A percentile compares a stretch with the other conserved stretches of the same genome.
Conservation (phyloP, 1,139 yeast species). For the Kluyveromyces sp. region DNA sequence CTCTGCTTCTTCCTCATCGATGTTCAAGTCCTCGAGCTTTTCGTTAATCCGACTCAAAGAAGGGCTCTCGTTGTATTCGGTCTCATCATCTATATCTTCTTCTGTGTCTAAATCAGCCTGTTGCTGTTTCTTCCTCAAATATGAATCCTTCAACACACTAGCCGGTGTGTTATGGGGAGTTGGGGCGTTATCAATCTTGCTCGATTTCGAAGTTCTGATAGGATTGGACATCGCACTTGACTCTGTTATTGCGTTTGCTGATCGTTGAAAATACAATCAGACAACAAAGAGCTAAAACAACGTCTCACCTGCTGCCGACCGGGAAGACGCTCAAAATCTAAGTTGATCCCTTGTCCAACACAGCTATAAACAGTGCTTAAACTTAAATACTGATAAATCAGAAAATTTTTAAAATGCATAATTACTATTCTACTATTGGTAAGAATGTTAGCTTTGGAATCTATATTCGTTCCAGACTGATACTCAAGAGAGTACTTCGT, state of each 20-base stretch:
- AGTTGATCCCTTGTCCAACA: too few species aligned
- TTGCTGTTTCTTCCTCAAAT: slow-evolving; percentile 50
- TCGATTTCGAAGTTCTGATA: slow-evolving; percentile 26
- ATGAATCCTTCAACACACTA: slow-evolving; percentile 64
- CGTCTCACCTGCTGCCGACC: too few species aligned
- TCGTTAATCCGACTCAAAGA: slow-evolving; percentile 57
- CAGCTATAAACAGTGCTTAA: too few species aligned
- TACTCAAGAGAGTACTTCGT: too few species aligned
- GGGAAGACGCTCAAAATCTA: too few species aligned
- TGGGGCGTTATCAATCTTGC: slow-evolving; percentile 77
- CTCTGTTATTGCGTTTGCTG: too few species aligned
- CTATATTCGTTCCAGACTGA: too few species aligned
- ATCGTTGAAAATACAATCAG: too few species aligned
- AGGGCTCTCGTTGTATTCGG: slow-evolving; percentile 45
- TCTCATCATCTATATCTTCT: slow-evolving; percentile 57
- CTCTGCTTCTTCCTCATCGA: slow-evolving; percentile 58
- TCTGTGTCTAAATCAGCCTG: slow-evolving; percentile 31
- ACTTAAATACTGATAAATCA: not conserved
- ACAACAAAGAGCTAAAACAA: too few species aligned
- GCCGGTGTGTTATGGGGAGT: slow-evolving; percentile 99
- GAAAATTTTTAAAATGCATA: not conserved
- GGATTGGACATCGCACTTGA: slow-evolving; percentile 26
- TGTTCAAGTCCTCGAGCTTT: slow-evolving; percentile 75
- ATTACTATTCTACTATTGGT: not conserved
- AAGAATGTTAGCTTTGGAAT: not conserved